phyloP scores from a whole-genome alignment of 2,329 filamentous ascomycete genomes.

The Neonectria magnoliae region DNA sequence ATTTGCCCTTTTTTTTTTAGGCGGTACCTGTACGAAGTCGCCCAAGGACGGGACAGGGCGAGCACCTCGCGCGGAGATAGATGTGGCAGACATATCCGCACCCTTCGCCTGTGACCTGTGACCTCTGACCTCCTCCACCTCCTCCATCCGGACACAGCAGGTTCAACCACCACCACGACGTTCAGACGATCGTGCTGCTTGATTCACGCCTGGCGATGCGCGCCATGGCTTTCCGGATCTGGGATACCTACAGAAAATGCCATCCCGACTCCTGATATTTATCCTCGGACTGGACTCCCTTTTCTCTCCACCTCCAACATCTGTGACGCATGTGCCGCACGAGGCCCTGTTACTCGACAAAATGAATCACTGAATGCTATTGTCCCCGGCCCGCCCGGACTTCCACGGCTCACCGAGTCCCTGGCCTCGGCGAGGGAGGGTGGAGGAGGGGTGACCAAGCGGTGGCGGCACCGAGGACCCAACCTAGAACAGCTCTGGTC shows the following conservation, averaged over 20 bases:
- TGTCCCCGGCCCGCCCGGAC: conserved; percentile 38
- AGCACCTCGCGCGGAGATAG: background rate
- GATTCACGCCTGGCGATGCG: conserved; percentile 6
- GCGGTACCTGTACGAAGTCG: conserved; percentile 8
- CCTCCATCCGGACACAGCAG: conserved; percentile 15
- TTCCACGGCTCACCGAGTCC: conserved; percentile 39
- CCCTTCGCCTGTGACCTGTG: background rate
- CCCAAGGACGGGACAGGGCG: background rate
- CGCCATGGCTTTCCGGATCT: conserved; percentile 19
- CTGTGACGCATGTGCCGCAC: conserved; percentile 18
- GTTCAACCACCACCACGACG: conserved; percentile 11
- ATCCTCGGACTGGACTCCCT: background rate
- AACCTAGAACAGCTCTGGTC: conserved; percentile 38
- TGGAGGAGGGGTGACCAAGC: conserved; percentile 20
- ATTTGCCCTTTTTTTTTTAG: conserved; percentile 5
- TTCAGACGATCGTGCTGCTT: conserved; percentile 1
- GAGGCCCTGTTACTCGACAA: conserved; percentile 7
- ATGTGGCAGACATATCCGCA: conserved; percentile 10
- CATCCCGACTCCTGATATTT: background rate
- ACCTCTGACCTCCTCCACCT: background rate
- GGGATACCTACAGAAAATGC: background rate
- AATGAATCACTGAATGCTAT: conserved; percentile 24
- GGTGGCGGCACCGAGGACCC: conserved; percentile 35
- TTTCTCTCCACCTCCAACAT: conserved; percentile 1
- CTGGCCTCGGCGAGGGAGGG: conserved; percentile 35